These are phyloP conservation scores for Naematelia encephala DNA, from an alignment of 768 basidiomycete species.

Conservation along the genomic window DNA sequence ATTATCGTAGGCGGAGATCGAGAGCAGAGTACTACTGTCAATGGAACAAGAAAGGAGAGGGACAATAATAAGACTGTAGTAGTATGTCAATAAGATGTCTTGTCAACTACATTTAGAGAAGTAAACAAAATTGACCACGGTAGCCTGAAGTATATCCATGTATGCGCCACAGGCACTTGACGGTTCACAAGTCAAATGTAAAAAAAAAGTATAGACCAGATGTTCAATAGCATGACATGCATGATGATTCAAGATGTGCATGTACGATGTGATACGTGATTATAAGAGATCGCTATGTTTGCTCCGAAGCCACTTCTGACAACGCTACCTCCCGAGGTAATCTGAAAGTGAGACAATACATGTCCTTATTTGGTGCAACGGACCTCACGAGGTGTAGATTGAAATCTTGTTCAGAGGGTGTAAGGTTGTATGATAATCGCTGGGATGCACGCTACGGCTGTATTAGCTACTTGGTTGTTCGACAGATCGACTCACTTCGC, in stretches of 20 bases:
- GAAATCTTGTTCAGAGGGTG: conserved; percentile 44
- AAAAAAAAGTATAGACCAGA: neutral
- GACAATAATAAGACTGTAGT: no score
- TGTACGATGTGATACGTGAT: neutral
- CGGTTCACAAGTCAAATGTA: neutral
- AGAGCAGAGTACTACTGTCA: no score
- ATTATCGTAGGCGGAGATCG: no score
- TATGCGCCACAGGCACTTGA: neutral
- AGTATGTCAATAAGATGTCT: no score
- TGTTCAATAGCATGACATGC: neutral
- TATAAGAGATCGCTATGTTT: neutral
- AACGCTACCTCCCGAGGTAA: conserved; percentile 58
- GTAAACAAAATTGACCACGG: no score
- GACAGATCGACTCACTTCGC: conserved; percentile 71
- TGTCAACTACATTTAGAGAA: no score
- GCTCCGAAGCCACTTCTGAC: neutral
- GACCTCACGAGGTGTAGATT: conserved; percentile 74
- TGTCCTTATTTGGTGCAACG: conserved; percentile 93
- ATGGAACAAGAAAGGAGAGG: no score
- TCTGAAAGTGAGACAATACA: conserved; percentile 93
- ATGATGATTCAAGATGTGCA: conserved; percentile 6
- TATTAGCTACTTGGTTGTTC: neutral
- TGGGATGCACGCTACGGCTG: conserved; percentile 65
- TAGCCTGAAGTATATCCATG: no score
- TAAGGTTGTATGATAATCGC: conserved; percentile 60